Evolutionary conservation across 768 basidiomycete genomes (phyloP).

Genomic region (Boletus sp.): DNA sequence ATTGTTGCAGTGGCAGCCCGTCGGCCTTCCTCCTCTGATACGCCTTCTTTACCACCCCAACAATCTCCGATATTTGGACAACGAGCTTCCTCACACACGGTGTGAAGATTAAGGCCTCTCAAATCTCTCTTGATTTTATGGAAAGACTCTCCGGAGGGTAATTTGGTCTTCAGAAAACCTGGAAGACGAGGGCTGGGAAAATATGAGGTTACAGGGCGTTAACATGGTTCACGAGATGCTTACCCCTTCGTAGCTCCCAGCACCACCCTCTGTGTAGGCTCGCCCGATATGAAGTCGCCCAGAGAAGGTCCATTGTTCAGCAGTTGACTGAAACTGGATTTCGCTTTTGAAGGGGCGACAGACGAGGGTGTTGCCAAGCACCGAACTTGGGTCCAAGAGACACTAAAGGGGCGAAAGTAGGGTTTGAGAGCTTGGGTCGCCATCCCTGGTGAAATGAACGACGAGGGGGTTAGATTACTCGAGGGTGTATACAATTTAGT

Average conservation of each 20-base stretch:
- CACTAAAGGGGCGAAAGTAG: constrained; percentile 8
- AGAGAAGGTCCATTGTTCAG: constrained; percentile 69
- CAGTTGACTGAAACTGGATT: constrained; percentile 45
- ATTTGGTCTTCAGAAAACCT: constrained; percentile 83
- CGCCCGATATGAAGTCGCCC: constrained; percentile 75
- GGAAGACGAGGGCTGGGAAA: constrained; percentile 75
- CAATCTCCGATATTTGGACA: constrained; percentile 99
- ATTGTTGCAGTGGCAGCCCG: constrained; percentile 95
- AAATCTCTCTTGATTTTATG: constrained; percentile 94
- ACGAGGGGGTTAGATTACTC: not conserved
- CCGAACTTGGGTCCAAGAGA: constrained; percentile 30
- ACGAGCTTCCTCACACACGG: constrained; percentile 97
- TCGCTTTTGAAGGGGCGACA: constrained; percentile 24
- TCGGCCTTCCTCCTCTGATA: constrained; percentile 66
- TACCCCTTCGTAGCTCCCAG: constrained; percentile 71
- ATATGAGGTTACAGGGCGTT: not conserved
- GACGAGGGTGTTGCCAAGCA: constrained; percentile 47
- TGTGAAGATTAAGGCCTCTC: constrained; percentile 85
- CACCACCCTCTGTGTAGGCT: constrained; percentile 54
- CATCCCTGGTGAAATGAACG: constrained; percentile 3
- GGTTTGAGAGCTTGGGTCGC: constrained; percentile 10
- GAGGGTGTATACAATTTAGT: constrained; percentile 1
- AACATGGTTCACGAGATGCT: constrained; percentile 19
- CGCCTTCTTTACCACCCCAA: constrained; percentile 83
- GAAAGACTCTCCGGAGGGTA: constrained; percentile 86